A percentile compares a stretch with the other conserved stretches of the same genome.
These are phyloP conservation scores for Cydonia oblonga DNA, from an alignment of 331 rosid species.

Conservation along the genomic window DNA sequence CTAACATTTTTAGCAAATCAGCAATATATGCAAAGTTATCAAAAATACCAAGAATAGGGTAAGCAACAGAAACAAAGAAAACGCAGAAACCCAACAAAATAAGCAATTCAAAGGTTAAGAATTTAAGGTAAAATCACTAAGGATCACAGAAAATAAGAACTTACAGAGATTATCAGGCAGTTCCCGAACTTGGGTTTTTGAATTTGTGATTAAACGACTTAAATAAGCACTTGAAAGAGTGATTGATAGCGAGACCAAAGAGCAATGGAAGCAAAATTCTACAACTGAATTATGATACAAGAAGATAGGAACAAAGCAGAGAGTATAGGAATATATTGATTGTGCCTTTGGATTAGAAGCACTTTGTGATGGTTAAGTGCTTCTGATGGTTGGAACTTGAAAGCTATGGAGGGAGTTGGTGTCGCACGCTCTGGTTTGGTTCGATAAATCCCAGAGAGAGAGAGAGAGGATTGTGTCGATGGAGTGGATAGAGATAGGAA, in stretches of 20 bases:
- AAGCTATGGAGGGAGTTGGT: slow-evolving; percentile 49
- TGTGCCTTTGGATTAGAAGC: slow-evolving; percentile 37
- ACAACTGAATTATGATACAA: slow-evolving; percentile 20
- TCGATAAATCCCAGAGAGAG: slow-evolving; percentile 27
- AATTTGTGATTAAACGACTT: neutral
- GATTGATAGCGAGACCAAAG: slow-evolving; percentile 3
- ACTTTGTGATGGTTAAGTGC: slow-evolving; percentile 21
- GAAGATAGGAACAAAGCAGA: slow-evolving; percentile 10
- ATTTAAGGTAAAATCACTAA: neutral
- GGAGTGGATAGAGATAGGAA: slow-evolving; percentile 36
- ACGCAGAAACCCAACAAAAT: neutral
- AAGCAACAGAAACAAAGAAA: neutral
- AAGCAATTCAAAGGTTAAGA: neutral
- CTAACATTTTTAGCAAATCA: neutral
- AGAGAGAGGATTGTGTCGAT: slow-evolving; percentile 17
- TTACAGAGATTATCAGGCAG: slow-evolving; percentile 7
- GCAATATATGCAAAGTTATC: neutral
- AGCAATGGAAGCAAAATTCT: slow-evolving; percentile 1
- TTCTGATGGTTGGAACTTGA: slow-evolving; percentile 38
- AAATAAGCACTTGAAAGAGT: neutral
- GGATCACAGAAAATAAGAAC: slow-evolving; percentile 7
- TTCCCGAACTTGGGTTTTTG: slow-evolving; percentile 12
- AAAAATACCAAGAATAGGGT: slow-evolving; percentile 10
- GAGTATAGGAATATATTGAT: slow-evolving; percentile 16
- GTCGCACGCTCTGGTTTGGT: slow-evolving; percentile 29